phyloP scores from a whole-genome alignment of 257 asterid genomes.

The Coffea eugenioides region DNA sequence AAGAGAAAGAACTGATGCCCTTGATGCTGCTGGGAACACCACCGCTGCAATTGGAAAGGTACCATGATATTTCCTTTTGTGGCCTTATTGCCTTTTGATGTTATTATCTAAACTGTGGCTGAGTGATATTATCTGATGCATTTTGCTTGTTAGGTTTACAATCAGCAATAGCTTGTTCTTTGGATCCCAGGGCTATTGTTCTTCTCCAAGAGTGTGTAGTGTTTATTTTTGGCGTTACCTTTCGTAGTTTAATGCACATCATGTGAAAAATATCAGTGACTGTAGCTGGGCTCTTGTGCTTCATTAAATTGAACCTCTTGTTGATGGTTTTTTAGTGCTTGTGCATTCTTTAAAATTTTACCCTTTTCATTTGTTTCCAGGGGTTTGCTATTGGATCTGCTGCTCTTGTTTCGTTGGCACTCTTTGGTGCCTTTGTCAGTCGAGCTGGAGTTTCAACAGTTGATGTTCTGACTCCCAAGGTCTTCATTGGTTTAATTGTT shows the following conservation, averaged over 20 bases:
- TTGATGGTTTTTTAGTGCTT: neutral
- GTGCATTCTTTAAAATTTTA: neutral
- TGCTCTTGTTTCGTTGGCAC: conserved; percentile 80
- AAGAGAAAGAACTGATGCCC: conserved; percentile 94
- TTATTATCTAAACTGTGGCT: neutral
- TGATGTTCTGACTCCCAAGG: conserved; percentile 79
- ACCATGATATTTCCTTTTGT: neutral
- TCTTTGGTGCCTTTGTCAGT: conserved; percentile 93
- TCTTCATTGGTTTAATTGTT: conserved; percentile 75
- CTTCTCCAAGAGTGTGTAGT: neutral
- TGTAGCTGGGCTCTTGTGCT: neutral
- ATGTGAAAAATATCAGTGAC: neutral
- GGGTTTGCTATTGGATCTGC: conserved; percentile 97
- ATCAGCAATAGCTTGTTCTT: neutral
- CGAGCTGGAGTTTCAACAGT: conserved; percentile 70
- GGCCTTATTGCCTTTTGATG: neutral
- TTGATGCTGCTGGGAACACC: conserved; percentile 95
- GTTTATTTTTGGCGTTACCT: neutral
- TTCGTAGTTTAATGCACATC: neutral
- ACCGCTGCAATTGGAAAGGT: conserved; percentile 98
- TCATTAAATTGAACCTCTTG: neutral
- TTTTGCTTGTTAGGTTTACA: neutral
- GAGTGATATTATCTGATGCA: neutral
- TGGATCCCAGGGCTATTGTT: neutral
- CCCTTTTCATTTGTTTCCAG: conserved; percentile 23